Conservation (phyloP, 1,284 basidiomycete species). For the Kwoniella shivajii region DNA sequence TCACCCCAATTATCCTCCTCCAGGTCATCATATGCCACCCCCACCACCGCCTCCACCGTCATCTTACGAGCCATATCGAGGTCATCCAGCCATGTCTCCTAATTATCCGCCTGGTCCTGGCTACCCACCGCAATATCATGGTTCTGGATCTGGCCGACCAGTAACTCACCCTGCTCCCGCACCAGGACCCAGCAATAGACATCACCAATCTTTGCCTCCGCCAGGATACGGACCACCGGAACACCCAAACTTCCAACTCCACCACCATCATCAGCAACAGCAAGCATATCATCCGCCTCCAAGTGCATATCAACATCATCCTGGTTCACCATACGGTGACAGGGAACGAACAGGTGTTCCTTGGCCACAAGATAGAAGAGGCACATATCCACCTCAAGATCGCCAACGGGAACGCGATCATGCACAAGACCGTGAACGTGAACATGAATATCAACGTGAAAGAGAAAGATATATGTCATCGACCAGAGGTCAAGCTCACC, state of each 20-base stretch:
- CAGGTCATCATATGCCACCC: slow-evolving; percentile 22
- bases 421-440: not conserved
- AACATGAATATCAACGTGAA: not conserved
- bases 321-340: not conserved
- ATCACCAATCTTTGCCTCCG: slow-evolving; percentile 17
- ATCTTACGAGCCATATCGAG: slow-evolving; percentile 23
- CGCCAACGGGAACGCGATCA: not conserved
- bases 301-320: slow-evolving; percentile 1
- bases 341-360: slow-evolving; percentile 4
- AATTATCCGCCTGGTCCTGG: slow-evolving; percentile 5
- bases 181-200: not conserved
- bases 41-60: slow-evolving; percentile 33
- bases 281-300: slow-evolving; percentile 1
- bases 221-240: slow-evolving; percentile 13
- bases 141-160: slow-evolving; percentile 10
- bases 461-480: not conserved
- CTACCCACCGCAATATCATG: slow-evolving; percentile 13
- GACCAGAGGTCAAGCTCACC: not conserved
- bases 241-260: slow-evolving; percentile 4
- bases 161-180: slow-evolving; percentile 11
- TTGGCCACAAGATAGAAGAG: slow-evolving; percentile 14
- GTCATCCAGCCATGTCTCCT: slow-evolving; percentile 4
- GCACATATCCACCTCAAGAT: not conserved
- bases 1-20: slow-evolving; percentile 4
- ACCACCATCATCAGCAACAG: not conserved